Conservation (phyloP, 2,329 filamentous ascomycete genomes). For the Hymenotorrendiella dingleyae region DNA sequence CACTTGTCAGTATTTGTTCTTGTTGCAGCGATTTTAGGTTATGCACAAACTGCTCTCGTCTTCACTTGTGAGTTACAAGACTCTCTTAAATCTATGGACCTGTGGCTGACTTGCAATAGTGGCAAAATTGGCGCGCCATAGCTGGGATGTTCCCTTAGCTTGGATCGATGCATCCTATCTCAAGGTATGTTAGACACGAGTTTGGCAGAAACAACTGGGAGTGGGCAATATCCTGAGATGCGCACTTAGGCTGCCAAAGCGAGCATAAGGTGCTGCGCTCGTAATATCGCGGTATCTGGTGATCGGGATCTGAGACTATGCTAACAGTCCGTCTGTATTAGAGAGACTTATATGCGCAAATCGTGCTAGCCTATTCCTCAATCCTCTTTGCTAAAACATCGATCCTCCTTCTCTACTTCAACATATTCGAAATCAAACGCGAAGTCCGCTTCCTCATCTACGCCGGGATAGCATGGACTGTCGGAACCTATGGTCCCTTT, state of each 20-base stretch:
- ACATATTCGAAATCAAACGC: slow-evolving; percentile 1
- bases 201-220: too few relatives aligned
- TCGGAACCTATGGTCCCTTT: slow-evolving; percentile 3
- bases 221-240: too few relatives aligned
- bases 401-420: slow-evolving; percentile 10
- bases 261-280: too few relatives aligned
- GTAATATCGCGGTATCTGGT: too few relatives aligned
- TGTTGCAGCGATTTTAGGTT: neutral
- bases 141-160: slow-evolving; percentile 4
- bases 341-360: slow-evolving; percentile 4
- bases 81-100: neutral
- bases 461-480: slow-evolving; percentile 3
- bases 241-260: too few relatives aligned
- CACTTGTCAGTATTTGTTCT: slow-evolving; percentile 3
- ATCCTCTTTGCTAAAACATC: slow-evolving; percentile 8
- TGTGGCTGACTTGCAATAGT: neutral
- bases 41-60: neutral
- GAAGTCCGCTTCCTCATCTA: slow-evolving; percentile 3
- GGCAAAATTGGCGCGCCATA: slow-evolving; percentile 4
- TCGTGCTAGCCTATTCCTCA: slow-evolving; percentile 1
- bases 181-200: slow-evolving; percentile 1
- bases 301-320: too few relatives aligned
- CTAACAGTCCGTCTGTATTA: too few relatives aligned
- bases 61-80: slow-evolving; percentile 1
- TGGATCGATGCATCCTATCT: slow-evolving; percentile 5